phyloP scores from a whole-genome alignment of 2,329 filamentous ascomycete genomes.

The Colletotrichum echinochloae region DNA sequence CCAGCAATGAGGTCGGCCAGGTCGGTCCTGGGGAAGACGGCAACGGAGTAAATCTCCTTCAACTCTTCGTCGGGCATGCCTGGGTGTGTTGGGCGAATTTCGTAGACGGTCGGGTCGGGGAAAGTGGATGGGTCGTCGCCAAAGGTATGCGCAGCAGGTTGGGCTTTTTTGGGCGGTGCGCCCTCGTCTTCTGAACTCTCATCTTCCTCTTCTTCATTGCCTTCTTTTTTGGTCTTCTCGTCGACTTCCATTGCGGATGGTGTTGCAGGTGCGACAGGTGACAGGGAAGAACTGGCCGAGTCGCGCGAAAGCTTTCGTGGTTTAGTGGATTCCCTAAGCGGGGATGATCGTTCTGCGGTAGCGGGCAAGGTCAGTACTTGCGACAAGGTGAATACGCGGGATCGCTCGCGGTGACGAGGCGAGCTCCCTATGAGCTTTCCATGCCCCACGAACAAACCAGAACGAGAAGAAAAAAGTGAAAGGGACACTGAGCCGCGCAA shows the following conservation, averaged over 20 bases:
- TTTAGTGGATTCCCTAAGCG: constrained; percentile 63
- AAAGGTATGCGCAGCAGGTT: constrained; percentile 87
- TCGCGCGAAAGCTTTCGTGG: constrained; percentile 64
- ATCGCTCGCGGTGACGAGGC: constrained; percentile 23
- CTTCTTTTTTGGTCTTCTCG: constrained; percentile 56
- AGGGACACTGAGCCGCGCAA: constrained; percentile 23
- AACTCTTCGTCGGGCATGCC: constrained; percentile 88
- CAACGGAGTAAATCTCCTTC: constrained; percentile 89
- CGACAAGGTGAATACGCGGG: constrained; percentile 23
- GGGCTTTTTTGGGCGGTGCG: constrained; percentile 70
- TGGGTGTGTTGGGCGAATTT: constrained; percentile 81
- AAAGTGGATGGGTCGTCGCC: constrained; percentile 94
- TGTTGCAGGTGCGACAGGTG: constrained; percentile 64
- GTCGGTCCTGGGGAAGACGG: constrained; percentile 83
- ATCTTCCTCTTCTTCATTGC: constrained; percentile 59
- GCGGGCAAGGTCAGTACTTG: constrained; percentile 34
- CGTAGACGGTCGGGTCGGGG: constrained; percentile 91
- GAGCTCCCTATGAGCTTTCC: constrained; percentile 20
- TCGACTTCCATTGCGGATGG: constrained; percentile 70
- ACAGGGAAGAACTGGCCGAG: constrained; percentile 70
- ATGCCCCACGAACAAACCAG: constrained; percentile 28
- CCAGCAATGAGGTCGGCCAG: constrained; percentile 88
- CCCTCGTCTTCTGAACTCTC: constrained; percentile 70
- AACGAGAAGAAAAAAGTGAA: constrained; percentile 9
- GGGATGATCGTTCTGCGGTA: constrained; percentile 64